A percentile compares a stretch with the other conserved stretches of the same genome.
Conservation (phyloP, 2,329 filamentous ascomycete genomes). For the Cercospora citrullina region DNA sequence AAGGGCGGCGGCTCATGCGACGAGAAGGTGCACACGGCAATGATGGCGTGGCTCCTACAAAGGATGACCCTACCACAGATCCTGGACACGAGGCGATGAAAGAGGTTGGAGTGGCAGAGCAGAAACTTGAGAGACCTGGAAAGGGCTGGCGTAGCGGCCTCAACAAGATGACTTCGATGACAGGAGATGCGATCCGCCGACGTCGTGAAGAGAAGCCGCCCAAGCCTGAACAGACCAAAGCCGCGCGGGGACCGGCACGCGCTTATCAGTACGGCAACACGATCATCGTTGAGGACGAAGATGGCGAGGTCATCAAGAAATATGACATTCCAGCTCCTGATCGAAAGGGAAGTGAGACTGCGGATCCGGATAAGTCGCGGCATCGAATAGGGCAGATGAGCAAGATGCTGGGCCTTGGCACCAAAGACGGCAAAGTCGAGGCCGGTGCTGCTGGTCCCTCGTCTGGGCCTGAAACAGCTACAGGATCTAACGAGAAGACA, state of each 20-base stretch:
- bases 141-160: conserved; percentile 44
- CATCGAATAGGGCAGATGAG: conserved; percentile 55
- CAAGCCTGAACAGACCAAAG: conserved; percentile 43
- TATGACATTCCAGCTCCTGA: conserved; percentile 67
- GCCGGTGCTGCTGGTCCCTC: conserved; percentile 23
- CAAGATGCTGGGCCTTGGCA: conserved; percentile 51
- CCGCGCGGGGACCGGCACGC: conserved; percentile 69
- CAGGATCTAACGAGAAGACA: conserved; percentile 21
- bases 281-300: conserved; percentile 84
- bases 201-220: conserved; percentile 39
- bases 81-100: conserved; percentile 44
- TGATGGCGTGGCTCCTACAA: conserved; percentile 47
- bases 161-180: conserved; percentile 44
- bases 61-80: conserved; percentile 48
- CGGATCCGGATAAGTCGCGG: conserved; percentile 37
- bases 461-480: conserved; percentile 11
- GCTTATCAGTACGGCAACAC: conserved; percentile 87
- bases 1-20: conserved; percentile 55
- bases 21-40: conserved; percentile 48
- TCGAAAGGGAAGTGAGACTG: conserved; percentile 39
- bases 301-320: conserved; percentile 82
- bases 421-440: conserved; percentile 33
- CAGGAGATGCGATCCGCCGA: conserved; percentile 46
- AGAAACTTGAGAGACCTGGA: conserved; percentile 53
- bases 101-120: conserved; percentile 77